Evolutionary conservation across 352 stramenopile genomes (phyloP), one percentile per base, ranked within the genome.

Genomic region (Aphanomyces euteiches): DNA sequence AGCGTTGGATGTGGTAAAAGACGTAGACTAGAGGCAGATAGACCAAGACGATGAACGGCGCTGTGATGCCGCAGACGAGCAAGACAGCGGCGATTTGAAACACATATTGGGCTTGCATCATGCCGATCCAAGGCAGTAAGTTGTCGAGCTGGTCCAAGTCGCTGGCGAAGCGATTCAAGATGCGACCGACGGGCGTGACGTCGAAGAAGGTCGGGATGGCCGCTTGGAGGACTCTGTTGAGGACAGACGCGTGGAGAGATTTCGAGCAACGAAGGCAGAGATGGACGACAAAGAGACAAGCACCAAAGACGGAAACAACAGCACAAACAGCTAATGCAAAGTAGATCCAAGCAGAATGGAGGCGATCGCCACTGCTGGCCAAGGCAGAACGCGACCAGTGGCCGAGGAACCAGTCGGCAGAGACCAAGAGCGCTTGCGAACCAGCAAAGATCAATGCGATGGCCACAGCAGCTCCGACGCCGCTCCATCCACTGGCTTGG

Each of bases 101-200:
- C 36, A 36, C 12, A n/a, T 41, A 58, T 47, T 69, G 41, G 4
- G 50, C 15, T 6, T 56, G 7, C 4, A 58, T 7, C 4, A 69
- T 5, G 0, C 47, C 47, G 3, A 89, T 47, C 39, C 89, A 81
- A 7, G 80, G 65, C 47, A 87, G 68, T 7, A 90, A 59, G 3
- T 77, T 92, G 75, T 96, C 88, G 21, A 90, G 67, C 5, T 86
- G 78, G 56, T 91, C 84, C 4, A 77, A 80, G 67, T 83, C 78
- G 69, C 87, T 92, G 3, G 82, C 90, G 67, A 96, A 95, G 12
- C 85, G 73, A 59, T 84, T 90, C 50, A 94, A 41, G 43, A 94
- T 75, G n/a, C 87, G 72, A 36, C 88, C 88, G 53, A 91, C 77
- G 6, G 88, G 88, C 19, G 75, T 86, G 1, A 72, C 78, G 63